phyloP scores from a whole-genome alignment of 2,329 filamentous ascomycete species.

The Ophiognomonia clavigignenti-juglandacearum region DNA sequence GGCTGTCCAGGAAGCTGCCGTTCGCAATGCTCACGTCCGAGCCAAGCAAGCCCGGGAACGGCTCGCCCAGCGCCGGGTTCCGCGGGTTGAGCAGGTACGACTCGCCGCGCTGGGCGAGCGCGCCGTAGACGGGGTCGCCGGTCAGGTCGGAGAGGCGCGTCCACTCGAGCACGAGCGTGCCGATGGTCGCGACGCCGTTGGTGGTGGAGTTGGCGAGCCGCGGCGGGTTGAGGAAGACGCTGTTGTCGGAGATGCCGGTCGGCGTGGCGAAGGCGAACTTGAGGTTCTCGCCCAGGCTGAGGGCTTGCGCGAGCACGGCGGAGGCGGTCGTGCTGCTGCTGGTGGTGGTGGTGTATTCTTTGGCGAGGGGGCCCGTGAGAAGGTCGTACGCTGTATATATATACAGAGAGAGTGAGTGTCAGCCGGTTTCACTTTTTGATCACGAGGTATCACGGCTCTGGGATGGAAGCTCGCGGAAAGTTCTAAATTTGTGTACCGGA shows the following conservation, averaged over 20 bases:
- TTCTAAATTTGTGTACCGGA: slow-evolving; percentile 46
- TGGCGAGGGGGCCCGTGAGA: slow-evolving; percentile 58
- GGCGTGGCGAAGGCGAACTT: slow-evolving; percentile 75
- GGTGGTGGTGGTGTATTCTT: slow-evolving; percentile 38
- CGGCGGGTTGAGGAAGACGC: slow-evolving; percentile 53
- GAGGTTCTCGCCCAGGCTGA: slow-evolving; percentile 65
- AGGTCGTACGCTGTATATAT: slow-evolving; percentile 72
- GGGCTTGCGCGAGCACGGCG: slow-evolving; percentile 61
- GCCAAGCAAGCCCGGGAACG: slow-evolving; percentile 74
- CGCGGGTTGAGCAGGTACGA: slow-evolving; percentile 62
- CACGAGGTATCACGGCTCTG: neutral
- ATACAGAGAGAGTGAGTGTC: too few relatives aligned
- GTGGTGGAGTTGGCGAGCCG: slow-evolving; percentile 43
- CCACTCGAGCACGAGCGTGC: slow-evolving; percentile 81
- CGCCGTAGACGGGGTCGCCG: slow-evolving; percentile 60
- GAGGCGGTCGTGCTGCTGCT: slow-evolving; percentile 42
- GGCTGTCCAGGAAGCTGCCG: slow-evolving; percentile 62
- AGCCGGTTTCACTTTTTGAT: too few relatives aligned
- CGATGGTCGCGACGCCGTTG: slow-evolving; percentile 72
- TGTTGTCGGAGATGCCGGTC: slow-evolving; percentile 69
- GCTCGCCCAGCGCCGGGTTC: slow-evolving; percentile 56
- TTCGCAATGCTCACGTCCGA: slow-evolving; percentile 58
- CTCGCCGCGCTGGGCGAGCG: slow-evolving; percentile 63
- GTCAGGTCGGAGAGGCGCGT: slow-evolving; percentile 73
- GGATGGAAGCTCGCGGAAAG: too few relatives aligned